Conservation (phyloP, 805 yeast genomes). For the Cyberlindnera misumaiensis region DNA sequence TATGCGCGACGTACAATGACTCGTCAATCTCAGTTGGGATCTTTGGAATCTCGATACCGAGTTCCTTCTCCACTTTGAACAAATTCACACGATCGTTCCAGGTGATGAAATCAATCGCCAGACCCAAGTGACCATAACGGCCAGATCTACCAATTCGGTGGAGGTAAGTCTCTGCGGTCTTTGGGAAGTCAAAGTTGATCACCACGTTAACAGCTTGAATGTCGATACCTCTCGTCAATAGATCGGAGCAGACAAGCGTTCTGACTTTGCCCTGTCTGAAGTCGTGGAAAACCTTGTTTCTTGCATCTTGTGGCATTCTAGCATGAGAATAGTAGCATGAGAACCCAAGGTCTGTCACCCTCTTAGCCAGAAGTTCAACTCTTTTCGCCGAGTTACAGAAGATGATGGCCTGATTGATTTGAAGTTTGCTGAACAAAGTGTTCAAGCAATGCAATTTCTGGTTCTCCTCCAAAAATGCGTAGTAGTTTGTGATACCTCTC, state of each 20-base stretch:
- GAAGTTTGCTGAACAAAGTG: conserved; percentile 88
- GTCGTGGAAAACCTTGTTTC: conserved; percentile 97
- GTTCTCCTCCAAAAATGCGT: conserved; percentile 96
- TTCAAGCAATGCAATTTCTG: conserved; percentile 95
- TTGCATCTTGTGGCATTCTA: conserved; percentile 92
- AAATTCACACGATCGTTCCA: conserved; percentile 94
- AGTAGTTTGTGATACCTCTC: conserved; percentile 94
- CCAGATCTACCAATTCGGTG: conserved; percentile 99
- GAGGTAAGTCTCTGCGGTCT: conserved; percentile 92
- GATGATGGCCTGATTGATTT: conserved; percentile 93
- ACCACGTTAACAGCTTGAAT: conserved; percentile 98
- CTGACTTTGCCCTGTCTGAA: conserved; percentile 97
- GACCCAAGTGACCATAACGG: conserved; percentile 96
- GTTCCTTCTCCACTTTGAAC: conserved; percentile 92
- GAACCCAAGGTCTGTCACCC: conserved; percentile 92
- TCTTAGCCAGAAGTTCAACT: conserved; percentile 91
- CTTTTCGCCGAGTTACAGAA: conserved; percentile 96
- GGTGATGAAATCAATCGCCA: conserved; percentile 92
- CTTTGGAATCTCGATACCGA: conserved; percentile 95
- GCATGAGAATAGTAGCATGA: conserved; percentile 98
- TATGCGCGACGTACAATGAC: conserved; percentile 80
- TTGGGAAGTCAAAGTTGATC: conserved; percentile 96
- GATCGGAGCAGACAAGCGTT: conserved; percentile 93
- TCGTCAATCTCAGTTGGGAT: conserved; percentile 92
- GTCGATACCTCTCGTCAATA: conserved; percentile 96